phyloP scores from a whole-genome alignment of 1,139 yeast species.

The Sugiyamaella xylanicola region DNA sequence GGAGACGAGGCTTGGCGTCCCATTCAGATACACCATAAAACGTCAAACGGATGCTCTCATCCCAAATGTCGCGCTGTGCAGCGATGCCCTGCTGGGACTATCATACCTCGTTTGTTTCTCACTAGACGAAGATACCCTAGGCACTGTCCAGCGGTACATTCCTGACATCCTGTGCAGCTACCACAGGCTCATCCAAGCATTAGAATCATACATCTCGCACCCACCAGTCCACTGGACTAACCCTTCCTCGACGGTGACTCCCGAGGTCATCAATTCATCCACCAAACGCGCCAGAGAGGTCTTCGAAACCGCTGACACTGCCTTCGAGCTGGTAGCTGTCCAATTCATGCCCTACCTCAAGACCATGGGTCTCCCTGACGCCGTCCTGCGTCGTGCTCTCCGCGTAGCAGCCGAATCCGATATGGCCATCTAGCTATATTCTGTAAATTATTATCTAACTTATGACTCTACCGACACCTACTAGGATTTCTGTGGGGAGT shows the following conservation, averaged over 20 bases:
- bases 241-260: conserved; percentile 21
- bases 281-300: conserved; percentile 25
- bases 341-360: conserved; percentile 36
- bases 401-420: conserved; percentile 10
- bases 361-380: conserved; percentile 29
- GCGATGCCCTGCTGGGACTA: conserved; percentile 37
- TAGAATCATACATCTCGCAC: conserved; percentile 33
- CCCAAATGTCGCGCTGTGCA: conserved; percentile 36
- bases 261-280: background rate
- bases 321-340: conserved; percentile 36
- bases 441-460: conserved; percentile 12
- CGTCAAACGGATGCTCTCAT: conserved; percentile 34
- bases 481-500: too few relatives aligned
- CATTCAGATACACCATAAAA: conserved; percentile 40
- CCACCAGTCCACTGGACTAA: conserved; percentile 45
- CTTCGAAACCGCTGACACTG: conserved; percentile 30
- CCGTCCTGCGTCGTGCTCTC: conserved; percentile 23
- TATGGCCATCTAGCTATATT: conserved; percentile 5
- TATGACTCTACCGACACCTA: too few relatives aligned
- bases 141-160: conserved; percentile 46
- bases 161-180: conserved; percentile 39
- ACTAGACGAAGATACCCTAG: conserved; percentile 43
- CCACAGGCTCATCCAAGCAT: conserved; percentile 33
- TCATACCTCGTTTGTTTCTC: conserved; percentile 38
- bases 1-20: conserved; percentile 30